These are phyloP conservation scores for Sporothrix dimorphospora DNA, from an alignment of 2,329 filamentous ascomycete genomes.

Conservation along the genomic window DNA sequence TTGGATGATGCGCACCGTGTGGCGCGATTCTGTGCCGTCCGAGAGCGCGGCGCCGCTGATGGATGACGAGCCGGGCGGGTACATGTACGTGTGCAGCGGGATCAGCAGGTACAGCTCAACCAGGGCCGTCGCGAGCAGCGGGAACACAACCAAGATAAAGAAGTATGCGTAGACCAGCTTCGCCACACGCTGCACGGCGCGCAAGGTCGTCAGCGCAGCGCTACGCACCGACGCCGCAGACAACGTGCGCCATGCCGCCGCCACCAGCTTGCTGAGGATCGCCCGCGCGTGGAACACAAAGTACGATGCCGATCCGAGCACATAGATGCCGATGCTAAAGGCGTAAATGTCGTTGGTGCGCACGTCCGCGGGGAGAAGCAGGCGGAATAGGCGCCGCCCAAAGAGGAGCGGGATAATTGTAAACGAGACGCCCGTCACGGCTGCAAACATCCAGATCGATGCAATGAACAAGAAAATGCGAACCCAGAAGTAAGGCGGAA, in stretches of 20 bases:
- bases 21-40: constrained; percentile 44
- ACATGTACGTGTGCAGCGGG: constrained; percentile 80
- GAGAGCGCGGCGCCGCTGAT: constrained; percentile 34
- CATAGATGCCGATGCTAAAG: constrained; percentile 86
- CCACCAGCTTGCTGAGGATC: constrained; percentile 25
- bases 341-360: constrained; percentile 95
- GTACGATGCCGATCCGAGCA: constrained; percentile 72
- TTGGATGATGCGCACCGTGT: constrained; percentile 85
- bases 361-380: constrained; percentile 70
- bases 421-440: constrained; percentile 78
- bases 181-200: constrained; percentile 44
- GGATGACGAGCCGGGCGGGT: constrained; percentile 39
- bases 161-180: constrained; percentile 74
- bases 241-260: constrained; percentile 27
- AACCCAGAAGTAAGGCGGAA: constrained; percentile 81
- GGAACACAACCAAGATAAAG: constrained; percentile 76
- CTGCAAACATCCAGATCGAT: constrained; percentile 91
- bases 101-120: constrained; percentile 89
- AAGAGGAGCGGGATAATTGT: constrained; percentile 87
- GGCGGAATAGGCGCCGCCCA: constrained; percentile 76
- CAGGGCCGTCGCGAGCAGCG: constrained; percentile 75
- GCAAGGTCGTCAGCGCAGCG: constrained; percentile 36
- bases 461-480: constrained; percentile 85
- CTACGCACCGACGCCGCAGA: background rate
- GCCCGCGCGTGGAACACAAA: constrained; percentile 51